Evolutionary conservation across 495 filamentous ascomycete genomes (phyloP).

Genomic region (Podospora fimiseda): DNA sequence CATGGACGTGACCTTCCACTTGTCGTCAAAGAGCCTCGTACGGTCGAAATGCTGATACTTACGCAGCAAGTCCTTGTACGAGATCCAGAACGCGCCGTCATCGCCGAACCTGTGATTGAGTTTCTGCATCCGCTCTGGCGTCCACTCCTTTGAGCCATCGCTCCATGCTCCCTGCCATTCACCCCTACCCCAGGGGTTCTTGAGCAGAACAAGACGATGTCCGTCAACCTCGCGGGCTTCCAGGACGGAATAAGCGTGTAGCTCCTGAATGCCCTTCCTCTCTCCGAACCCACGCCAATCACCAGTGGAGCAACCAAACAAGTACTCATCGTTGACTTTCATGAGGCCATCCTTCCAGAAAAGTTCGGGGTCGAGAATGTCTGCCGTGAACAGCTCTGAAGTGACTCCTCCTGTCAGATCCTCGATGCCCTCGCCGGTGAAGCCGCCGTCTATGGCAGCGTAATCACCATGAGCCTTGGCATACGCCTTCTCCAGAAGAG

Average conservation of each 20-base stretch:
- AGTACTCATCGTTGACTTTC: constrained; percentile 78
- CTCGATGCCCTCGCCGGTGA: constrained; percentile 83
- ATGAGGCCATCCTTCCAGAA: constrained; percentile 87
- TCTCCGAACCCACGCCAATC: constrained; percentile 47
- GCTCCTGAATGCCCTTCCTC: constrained; percentile 68
- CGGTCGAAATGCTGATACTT: constrained; percentile 80
- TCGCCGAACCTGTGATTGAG: constrained; percentile 81
- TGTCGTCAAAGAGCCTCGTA: constrained; percentile 78
- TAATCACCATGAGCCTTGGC: constrained; percentile 93
- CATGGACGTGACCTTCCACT: constrained; percentile 75
- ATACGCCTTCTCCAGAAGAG: constrained; percentile 90
- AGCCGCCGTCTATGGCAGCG: constrained; percentile 75
- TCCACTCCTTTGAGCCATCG: constrained; percentile 90
- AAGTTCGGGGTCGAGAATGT: constrained; percentile 78
- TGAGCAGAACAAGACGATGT: constrained; percentile 63
- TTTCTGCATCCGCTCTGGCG: constrained; percentile 73
- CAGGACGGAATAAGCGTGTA: constrained; percentile 90
- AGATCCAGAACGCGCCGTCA: constrained; percentile 68
- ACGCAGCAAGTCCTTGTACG: constrained; percentile 73
- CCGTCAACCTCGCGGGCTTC: constrained; percentile 71
- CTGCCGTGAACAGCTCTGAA: constrained; percentile 67
- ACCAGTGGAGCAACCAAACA: constrained; percentile 78
- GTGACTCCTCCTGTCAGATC: constrained; percentile 92
- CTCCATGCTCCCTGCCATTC: constrained; percentile 84
- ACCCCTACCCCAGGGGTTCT: constrained; percentile 83